Conservation (phyloP, 202 grass and related monocot species). For the Setaria italica region DNA sequence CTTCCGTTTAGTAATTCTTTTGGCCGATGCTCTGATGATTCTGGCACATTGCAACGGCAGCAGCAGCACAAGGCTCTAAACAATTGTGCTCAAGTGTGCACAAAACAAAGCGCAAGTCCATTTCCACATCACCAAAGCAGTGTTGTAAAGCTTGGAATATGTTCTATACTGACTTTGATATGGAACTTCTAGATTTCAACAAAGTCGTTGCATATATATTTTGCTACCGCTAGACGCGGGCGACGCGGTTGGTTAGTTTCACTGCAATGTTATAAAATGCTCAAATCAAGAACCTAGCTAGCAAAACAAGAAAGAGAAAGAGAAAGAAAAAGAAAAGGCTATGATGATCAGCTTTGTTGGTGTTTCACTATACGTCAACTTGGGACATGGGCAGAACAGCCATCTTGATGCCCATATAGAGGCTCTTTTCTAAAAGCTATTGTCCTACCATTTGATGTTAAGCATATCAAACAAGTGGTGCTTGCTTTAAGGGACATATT, state of each 20-base stretch:
- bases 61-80: conserved; percentile 28
- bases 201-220: conserved; percentile 30
- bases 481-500: conserved; percentile 67
- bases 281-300: conserved; percentile 41
- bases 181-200: conserved; percentile 41
- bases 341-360: conserved; percentile 45
- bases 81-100: conserved; percentile 24
- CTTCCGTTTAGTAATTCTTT: conserved; percentile 44
- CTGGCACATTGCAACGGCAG: conserved; percentile 40
- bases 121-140: conserved; percentile 56
- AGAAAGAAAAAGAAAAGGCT: not conserved
- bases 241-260: conserved; percentile 45
- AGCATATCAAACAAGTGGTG: conserved; percentile 59
- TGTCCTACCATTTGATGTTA: conserved; percentile 38
- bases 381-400: conserved; percentile 34
- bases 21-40: conserved; percentile 46
- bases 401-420: conserved; percentile 49
- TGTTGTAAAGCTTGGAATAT: conserved; percentile 55
- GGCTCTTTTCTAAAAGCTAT: conserved; percentile 43
- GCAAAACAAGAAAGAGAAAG: conserved; percentile 12
- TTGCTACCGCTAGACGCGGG: conserved; percentile 15
- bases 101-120: conserved; percentile 39
- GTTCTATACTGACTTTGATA: conserved; percentile 46
- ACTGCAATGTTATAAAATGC: conserved; percentile 42
- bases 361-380: conserved; percentile 39